Conservation (phyloP, 768 basidiomycete genomes). For the Daedaleopsis nitida region DNA sequence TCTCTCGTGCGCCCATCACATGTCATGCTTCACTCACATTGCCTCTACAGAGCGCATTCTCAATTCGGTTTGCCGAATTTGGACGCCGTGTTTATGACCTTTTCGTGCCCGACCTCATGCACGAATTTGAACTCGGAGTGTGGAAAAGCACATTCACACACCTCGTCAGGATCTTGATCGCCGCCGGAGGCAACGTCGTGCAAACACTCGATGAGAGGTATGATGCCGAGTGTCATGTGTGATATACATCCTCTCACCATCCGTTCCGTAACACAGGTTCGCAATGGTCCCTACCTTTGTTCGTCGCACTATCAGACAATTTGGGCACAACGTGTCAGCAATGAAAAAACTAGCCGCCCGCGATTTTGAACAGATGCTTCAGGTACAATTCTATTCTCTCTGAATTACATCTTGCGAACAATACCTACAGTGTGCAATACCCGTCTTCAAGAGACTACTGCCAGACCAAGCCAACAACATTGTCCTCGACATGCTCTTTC, state of each 20-base stretch:
- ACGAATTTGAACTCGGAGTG: conserved; percentile 37
- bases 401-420: conserved; percentile 13
- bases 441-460: background rate
- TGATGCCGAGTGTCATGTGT: too few species aligned
- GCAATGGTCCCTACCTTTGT: conserved; percentile 23
- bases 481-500: conserved; percentile 33
- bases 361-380: conserved; percentile 31
- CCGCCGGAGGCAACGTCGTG: background rate
- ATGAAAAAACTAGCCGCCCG: conserved; percentile 31
- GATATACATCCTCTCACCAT: too few species aligned
- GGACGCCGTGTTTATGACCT: conserved; percentile 30
- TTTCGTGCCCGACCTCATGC: conserved; percentile 34
- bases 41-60: conserved; percentile 35
- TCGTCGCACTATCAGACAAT: conserved; percentile 24
- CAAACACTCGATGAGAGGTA: conserved; percentile 1
- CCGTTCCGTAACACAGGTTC: too few species aligned
- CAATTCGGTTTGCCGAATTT: conserved; percentile 11
- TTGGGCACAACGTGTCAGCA: conserved; percentile 23
- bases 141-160: conserved; percentile 34
- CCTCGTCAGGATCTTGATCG: conserved; percentile 26
- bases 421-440: background rate
- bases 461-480: conserved; percentile 16
- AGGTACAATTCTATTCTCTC: conserved; percentile 23
- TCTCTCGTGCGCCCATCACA: too few species aligned
- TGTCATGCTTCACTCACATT: too few species aligned